phyloP scores from a whole-genome alignment of 176 grass and related monocot species.

The Cymbopogon citratus region DNA sequence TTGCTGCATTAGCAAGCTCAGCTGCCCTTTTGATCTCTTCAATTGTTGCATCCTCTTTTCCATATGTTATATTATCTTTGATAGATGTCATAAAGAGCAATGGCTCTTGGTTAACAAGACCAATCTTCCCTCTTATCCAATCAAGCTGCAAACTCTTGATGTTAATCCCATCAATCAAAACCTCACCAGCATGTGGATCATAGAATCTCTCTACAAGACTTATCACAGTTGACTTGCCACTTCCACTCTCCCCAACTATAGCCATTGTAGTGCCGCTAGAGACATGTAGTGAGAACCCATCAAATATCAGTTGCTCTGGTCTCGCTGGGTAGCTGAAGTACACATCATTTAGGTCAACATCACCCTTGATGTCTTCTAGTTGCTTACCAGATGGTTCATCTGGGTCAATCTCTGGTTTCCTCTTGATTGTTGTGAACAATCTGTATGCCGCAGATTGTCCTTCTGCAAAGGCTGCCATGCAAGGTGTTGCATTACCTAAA shows the following conservation, averaged over 20 bases:
- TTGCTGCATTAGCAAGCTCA: constrained; percentile 80
- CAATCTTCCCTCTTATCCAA: constrained; percentile 74
- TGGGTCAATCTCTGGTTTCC: constrained; percentile 79
- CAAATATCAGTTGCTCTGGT: constrained; percentile 67
- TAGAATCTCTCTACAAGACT: constrained; percentile 81
- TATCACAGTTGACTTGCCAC: constrained; percentile 90
- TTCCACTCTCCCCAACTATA: constrained; percentile 93
- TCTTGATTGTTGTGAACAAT: constrained; percentile 71
- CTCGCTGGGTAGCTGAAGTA: constrained; percentile 85
- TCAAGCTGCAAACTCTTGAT: constrained; percentile 63
- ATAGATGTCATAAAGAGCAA: constrained; percentile 81
- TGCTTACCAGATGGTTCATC: constrained; percentile 42
- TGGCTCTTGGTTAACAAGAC: constrained; percentile 92
- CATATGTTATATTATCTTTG: constrained; percentile 80
- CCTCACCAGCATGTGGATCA: constrained; percentile 72
- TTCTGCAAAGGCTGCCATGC: constrained; percentile 68
- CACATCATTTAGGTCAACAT: constrained; percentile 74
- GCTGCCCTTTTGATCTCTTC: constrained; percentile 73
- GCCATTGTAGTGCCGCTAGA: constrained; percentile 59
- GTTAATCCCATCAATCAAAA: constrained; percentile 80
- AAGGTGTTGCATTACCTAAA: constrained; percentile 71
- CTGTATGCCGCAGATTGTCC: constrained; percentile 75
- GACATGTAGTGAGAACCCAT: constrained; percentile 70
- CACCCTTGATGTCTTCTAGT: constrained; percentile 61
- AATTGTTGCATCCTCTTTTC: constrained; percentile 69